Percentiles rank a stretch among this genome's conserved stretches.
phyloP scores from a whole-genome alignment of 2,329 filamentous ascomycete genomes.

The Aspergillus vadensis region DNA sequence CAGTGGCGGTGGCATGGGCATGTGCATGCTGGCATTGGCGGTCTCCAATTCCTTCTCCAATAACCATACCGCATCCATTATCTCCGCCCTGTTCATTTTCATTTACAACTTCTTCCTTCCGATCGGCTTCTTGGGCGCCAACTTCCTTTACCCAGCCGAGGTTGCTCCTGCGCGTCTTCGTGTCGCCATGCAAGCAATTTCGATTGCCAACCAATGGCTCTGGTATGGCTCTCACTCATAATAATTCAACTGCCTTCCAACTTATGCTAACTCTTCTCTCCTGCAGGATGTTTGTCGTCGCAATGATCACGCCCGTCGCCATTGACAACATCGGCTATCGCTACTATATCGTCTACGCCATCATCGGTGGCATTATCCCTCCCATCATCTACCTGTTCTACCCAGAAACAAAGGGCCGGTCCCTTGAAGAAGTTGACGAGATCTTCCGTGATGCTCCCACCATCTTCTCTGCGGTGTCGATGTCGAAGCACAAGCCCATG shows the following conservation, averaged over 20 bases:
- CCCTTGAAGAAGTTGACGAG: conserved; percentile 21
- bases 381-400: conserved; percentile 24
- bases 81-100: conserved; percentile 20
- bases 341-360: conserved; percentile 24
- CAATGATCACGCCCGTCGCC: conserved; percentile 25
- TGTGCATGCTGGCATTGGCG: conserved; percentile 21
- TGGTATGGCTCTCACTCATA: conserved; percentile 11
- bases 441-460: conserved; percentile 23
- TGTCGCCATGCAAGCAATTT: conserved; percentile 19
- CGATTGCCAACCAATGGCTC: conserved; percentile 21
- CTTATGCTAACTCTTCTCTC: neutral
- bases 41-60: conserved; percentile 18
- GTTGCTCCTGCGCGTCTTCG: conserved; percentile 22
- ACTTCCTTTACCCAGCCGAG: conserved; percentile 25
- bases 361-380: conserved; percentile 18
- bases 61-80: conserved; percentile 12
- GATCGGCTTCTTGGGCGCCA: conserved; percentile 23
- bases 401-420: conserved; percentile 24
- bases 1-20: conserved; percentile 19
- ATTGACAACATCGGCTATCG: conserved; percentile 21
- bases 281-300: conserved; percentile 23
- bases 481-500: conserved; percentile 6
- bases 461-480: conserved; percentile 12
- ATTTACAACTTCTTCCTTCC: conserved; percentile 26
- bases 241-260: no score